phyloP scores from a whole-genome alignment of 1,284 basidiomycete species.

The Abortiporus biennis region DNA sequence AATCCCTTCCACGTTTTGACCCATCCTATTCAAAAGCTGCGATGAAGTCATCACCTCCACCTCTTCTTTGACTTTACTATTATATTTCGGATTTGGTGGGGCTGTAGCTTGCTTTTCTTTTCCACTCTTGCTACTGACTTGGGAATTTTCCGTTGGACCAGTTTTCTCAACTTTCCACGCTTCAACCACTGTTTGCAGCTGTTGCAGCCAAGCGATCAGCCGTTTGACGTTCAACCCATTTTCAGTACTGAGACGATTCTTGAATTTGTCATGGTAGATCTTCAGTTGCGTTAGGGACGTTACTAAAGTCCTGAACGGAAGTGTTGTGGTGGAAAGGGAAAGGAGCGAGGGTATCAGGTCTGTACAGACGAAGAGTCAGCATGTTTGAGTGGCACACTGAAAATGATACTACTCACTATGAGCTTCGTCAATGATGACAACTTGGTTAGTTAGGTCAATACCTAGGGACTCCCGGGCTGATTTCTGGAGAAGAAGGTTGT shows the following conservation, averaged over 20 bases:
- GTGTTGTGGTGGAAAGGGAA: conserved; percentile 72
- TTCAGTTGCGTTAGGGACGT: conserved; percentile 75
- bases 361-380: conserved; percentile 21
- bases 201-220: conserved; percentile 66
- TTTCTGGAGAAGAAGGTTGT: conserved; percentile 87
- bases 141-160: conserved; percentile 7
- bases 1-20: conserved; percentile 60
- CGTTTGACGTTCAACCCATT: conserved; percentile 83
- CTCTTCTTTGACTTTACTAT: not conserved
- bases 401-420: conserved; percentile 63
- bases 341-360: conserved; percentile 87
- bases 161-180: conserved; percentile 41
- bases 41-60: conserved; percentile 57
- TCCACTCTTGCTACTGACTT: conserved; percentile 4
- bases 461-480: conserved; percentile 83
- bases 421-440: conserved; percentile 94
- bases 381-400: not conserved
- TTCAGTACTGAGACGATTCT: conserved; percentile 62
- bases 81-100: conserved; percentile 1
- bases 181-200: conserved; percentile 53
- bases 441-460: conserved; percentile 76
- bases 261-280: conserved; percentile 78
- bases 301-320: conserved; percentile 55
- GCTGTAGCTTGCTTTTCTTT: not conserved
- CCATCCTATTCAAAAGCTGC: conserved; percentile 62